These are phyloP conservation scores for Ogataea nonfermentans DNA, from an alignment of 805 yeast genomes.

Conservation along the genomic window DNA sequence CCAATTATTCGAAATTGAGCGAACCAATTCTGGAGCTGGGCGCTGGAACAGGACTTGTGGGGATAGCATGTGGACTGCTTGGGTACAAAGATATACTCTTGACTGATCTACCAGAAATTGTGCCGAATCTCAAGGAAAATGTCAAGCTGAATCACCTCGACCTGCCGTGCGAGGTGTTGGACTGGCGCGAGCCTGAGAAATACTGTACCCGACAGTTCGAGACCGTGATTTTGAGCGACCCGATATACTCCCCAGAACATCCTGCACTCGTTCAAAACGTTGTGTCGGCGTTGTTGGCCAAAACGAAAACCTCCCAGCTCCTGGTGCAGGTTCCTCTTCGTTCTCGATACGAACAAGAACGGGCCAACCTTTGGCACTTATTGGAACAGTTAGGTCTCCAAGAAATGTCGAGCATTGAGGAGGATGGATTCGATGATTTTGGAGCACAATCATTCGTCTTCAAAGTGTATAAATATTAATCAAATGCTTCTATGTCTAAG, in stretches of 20 bases:
- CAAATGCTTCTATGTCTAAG: constrained; percentile 13
- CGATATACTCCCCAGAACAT: constrained; percentile 80
- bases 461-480: constrained; percentile 31
- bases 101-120: constrained; percentile 80
- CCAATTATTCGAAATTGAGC: constrained; percentile 16
- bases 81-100: constrained; percentile 47
- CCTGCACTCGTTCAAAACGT: constrained; percentile 70
- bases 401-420: constrained; percentile 41
- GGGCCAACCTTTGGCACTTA: constrained; percentile 58
- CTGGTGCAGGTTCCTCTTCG: constrained; percentile 78
- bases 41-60: constrained; percentile 91
- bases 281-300: constrained; percentile 46
- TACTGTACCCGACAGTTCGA: constrained; percentile 41
- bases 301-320: constrained; percentile 40
- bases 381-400: constrained; percentile 39
- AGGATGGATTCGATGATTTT: constrained; percentile 81
- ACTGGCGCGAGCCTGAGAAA: constrained; percentile 67
- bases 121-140: constrained; percentile 64
- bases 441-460: constrained; percentile 65
- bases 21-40: constrained; percentile 73
- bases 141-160: constrained; percentile 47
- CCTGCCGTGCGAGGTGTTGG: constrained; percentile 47
- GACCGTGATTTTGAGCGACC: constrained; percentile 78
- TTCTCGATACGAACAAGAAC: constrained; percentile 58
- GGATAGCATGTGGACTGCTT: constrained; percentile 60